Conservation (phyloP, 306 rosid genomes). For the Quercus suber region DNA sequence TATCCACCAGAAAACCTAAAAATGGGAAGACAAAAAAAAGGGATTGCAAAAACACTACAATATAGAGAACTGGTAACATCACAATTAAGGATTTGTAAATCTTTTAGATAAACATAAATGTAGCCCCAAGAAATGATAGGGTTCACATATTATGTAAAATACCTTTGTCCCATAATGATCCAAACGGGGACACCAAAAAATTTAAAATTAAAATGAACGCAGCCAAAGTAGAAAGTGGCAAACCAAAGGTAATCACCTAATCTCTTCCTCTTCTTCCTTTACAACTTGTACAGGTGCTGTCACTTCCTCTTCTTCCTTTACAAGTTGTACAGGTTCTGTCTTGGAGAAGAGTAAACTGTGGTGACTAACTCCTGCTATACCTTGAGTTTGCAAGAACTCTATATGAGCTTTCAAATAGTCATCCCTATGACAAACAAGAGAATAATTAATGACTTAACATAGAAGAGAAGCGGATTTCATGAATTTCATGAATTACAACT, state of each 20-base stretch:
- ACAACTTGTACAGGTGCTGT: no score
- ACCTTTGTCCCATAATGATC: neutral
- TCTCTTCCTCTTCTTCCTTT: neutral
- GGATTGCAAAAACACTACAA: neutral
- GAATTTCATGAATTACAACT: neutral
- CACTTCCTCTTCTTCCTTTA: slow-evolving; percentile 46
- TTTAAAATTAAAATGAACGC: neutral
- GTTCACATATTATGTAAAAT: neutral
- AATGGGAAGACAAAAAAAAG: neutral
- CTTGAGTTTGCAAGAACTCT: slow-evolving; percentile 62
- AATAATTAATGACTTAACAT: slow-evolving; percentile 5
- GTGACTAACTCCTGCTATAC: slow-evolving; percentile 92
- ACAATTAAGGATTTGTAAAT: neutral
- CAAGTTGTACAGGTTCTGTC: slow-evolving; percentile 58
- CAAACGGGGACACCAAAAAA: neutral
- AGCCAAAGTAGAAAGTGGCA: neutral
- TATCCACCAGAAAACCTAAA: neutral
- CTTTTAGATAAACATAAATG: neutral
- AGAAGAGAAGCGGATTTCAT: neutral
- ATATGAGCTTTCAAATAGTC: slow-evolving; percentile 54
- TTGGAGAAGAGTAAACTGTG: slow-evolving; percentile 92
- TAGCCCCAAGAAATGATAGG: neutral
- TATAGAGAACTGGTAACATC: neutral
- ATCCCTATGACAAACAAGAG: slow-evolving; percentile 43
- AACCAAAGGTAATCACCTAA: slow-evolving; percentile 44